Base-by-base conservation (phyloP, 2,329 filamentous ascomycete species). In the Dendryphion nanum region DNA sequence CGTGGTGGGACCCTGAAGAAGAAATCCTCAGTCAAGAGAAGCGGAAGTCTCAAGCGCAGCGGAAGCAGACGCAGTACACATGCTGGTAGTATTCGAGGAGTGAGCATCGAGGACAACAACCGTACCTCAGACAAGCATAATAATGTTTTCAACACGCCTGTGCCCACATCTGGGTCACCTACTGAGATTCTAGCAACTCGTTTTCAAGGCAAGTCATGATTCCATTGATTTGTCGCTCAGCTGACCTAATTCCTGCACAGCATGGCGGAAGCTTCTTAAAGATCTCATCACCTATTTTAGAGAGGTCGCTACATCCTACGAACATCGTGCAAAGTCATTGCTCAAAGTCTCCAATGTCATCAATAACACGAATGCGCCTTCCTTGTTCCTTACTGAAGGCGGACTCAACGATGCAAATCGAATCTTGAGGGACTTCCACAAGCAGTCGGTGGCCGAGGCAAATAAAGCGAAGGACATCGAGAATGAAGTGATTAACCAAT, bases 181-280 rank as follows among this genome's bases (percentile, higher is more conserved):
- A 97, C 93, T 1, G 91, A 97, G 41, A 76, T 86, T 35, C 75
- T 98, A 19, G 86, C 89, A 30, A 87, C 82, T 53, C 81, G 93
- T 38, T 98, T 98, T 63, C 87, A 96, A 74, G 79, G 89, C 89
- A 75, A 43, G 79, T 59, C 17, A 16, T 19, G 8, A 14, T 30
- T 15, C 8, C 15, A 16, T 33, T 19, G 31, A 7, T 33, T 30
- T 7, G 8, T 8, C 15, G 29, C 16, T 8, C 23, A 30, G 24
- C 38, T 30, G 28, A 30, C 56, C 61, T 21, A 59, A 44, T n/a
- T 33, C 29, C 36, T 35, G n/a, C 38, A 38, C 52, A 94, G 89
- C 86, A 35, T 98, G 93, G 93, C 82, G 93, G 55, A 95, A 95
- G 71, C 78, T 96, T 12, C 78, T 98, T 37, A 97, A 97, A 64